A percentile compares a stretch with the other conserved stretches of the same genome.
phyloP scores from a whole-genome alignment of 2,329 filamentous ascomycete genomes.

The Fusarium cicatricum region DNA sequence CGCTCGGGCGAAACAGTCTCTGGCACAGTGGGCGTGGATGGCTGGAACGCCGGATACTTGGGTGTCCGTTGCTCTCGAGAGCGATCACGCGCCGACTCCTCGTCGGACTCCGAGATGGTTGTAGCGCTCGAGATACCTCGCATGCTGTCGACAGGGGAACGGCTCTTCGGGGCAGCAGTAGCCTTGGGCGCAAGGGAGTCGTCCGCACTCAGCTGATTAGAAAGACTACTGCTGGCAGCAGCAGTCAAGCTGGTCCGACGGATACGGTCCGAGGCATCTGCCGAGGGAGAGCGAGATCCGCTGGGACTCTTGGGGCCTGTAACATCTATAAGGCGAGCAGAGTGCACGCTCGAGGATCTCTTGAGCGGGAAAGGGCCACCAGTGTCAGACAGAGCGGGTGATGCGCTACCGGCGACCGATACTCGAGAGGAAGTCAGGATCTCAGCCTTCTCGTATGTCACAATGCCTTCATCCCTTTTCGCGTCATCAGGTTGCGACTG shows the following conservation, averaged over 20 bases:
- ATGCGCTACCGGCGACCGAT: slow-evolving; percentile 61
- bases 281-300: slow-evolving; percentile 58
- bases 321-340: slow-evolving; percentile 67
- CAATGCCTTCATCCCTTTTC: slow-evolving; percentile 56
- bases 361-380: slow-evolving; percentile 50
- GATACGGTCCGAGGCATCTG: slow-evolving; percentile 54
- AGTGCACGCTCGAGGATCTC: slow-evolving; percentile 59
- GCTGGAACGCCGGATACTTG: slow-evolving; percentile 36
- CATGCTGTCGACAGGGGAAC: slow-evolving; percentile 46
- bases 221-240: slow-evolving; percentile 50
- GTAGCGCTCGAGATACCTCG: slow-evolving; percentile 41
- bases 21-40: slow-evolving; percentile 39
- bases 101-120: slow-evolving; percentile 57
- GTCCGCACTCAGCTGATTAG: slow-evolving; percentile 47
- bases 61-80: slow-evolving; percentile 29
- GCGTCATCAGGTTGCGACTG: slow-evolving; percentile 25
- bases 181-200: slow-evolving; percentile 48
- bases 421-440: slow-evolving; percentile 65
- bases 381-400: slow-evolving; percentile 58
- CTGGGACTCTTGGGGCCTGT: slow-evolving; percentile 59
- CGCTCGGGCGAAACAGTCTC: slow-evolving; percentile 31
- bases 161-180: slow-evolving; percentile 40
- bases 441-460: slow-evolving; percentile 63
- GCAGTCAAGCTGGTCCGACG: slow-evolving; percentile 49
- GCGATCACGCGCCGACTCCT: slow-evolving; percentile 41